A percentile compares a stretch with the other conserved stretches of the same genome.
These are phyloP conservation scores for Saccharum officinarum DNA, from an alignment of 176 grass and related monocot species.

Conservation along the genomic window DNA sequence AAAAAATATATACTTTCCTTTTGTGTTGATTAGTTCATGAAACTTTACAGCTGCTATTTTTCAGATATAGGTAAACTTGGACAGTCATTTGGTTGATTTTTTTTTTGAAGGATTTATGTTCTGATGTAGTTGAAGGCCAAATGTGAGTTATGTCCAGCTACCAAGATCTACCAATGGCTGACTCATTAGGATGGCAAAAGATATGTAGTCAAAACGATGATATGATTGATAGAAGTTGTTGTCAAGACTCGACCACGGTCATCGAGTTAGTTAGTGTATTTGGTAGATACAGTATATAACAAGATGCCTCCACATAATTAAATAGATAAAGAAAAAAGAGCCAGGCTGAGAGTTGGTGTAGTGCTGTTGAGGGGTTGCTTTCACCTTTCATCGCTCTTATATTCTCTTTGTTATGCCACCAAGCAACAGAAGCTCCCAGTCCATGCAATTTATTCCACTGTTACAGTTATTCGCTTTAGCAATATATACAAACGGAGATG, in stretches of 20 bases:
- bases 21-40: no score
- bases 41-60: no score
- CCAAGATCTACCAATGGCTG: not conserved
- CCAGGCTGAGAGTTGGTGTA: not conserved
- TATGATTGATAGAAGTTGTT: not conserved
- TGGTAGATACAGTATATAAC: not conserved
- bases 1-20: no score
- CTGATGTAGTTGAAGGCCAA: not conserved
- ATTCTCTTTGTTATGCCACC: constrained; percentile 8
- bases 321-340: constrained; percentile 1
- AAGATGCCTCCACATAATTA: constrained; percentile 17
- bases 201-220: not conserved
- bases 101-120: not conserved
- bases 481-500: no score
- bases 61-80: no score
- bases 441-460: not conserved
- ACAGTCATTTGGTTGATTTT: not conserved
- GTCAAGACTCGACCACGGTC: constrained; percentile 11
- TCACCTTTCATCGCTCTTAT: constrained; percentile 5
- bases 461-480: not conserved
- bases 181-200: not conserved
- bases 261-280: constrained; percentile 13
- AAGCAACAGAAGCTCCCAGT: not conserved
- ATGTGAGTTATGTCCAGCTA: not conserved
- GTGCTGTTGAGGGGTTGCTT: constrained; percentile 16